phyloP scores from a whole-genome alignment of 345 rosid species.

The Kernera saxatilis region DNA sequence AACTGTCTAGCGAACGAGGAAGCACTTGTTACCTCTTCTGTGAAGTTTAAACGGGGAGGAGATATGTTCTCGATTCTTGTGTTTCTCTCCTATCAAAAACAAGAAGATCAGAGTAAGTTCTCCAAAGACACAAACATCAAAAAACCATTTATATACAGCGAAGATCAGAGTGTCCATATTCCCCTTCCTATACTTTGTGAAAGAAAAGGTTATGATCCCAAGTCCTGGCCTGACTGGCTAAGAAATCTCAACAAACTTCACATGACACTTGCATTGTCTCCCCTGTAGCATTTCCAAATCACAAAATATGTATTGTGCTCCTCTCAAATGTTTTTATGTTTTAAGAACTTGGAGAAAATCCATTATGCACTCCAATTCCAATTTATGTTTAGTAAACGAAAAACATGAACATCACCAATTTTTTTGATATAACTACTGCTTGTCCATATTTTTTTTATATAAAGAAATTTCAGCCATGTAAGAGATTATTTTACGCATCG shows the following conservation, averaged over 20 bases:
- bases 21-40: conserved; percentile 69
- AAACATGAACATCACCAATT: not conserved
- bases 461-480: not conserved
- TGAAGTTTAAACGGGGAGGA: conserved; percentile 48
- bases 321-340: not conserved
- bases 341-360: not conserved
- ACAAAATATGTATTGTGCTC: not conserved
- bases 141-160: not conserved
- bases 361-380: not conserved
- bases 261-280: not conserved
- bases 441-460: too few relatives aligned
- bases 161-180: not conserved
- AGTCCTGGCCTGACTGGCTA: not conserved
- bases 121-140: conserved; percentile 3
- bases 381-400: not conserved
- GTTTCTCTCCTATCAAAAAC: conserved; percentile 51
- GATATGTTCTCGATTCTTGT: conserved; percentile 36
- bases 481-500: not conserved
- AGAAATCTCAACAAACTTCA: not conserved
- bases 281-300: not conserved
- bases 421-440: not conserved
- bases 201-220: not conserved
- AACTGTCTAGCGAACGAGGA: conserved; percentile 78
- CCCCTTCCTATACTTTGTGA: not conserved
- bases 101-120: conserved; percentile 16